Evolutionary conservation across 2,329 filamentous ascomycete species (phyloP), one percentile per base, ranked within the genome.

Genomic region (Dichotomopilus funicola): DNA sequence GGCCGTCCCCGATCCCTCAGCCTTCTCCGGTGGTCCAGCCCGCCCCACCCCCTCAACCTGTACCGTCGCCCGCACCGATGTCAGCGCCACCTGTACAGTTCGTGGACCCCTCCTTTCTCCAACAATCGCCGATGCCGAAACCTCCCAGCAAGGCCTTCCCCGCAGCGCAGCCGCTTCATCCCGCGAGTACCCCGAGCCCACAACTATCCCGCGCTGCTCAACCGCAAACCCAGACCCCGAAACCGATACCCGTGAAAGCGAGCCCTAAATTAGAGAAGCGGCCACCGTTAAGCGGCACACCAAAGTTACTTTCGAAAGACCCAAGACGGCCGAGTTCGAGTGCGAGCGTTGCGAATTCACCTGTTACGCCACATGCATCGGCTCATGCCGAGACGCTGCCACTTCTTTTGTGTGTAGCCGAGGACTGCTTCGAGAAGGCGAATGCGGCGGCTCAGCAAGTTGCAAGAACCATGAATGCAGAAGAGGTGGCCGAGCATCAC

Each of bases 401-500:
- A 2, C 72, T 91, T 7, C 74, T 91, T 55, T 74, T 89, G 6
- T 80, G 80, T n/a, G 76, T 90, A 11, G 87, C 87, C 2, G 87
- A 92, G 63, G 87, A 92, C 61, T 90, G 88, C 63, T 82, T 91
- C 51, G 73, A 74, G 33, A 84, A 83, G 52, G 88, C 88, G 12
- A 81, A 85, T 57, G 69, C 70, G 1, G 75, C 82, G 56, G 77
- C 77, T 1, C 71, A 76, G 3, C 63, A 71, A 1, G 69, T 83
- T 2, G 77, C 79, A 13, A 71, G 72, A 13, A 73, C 77, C 2
- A 75, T 79, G 51, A 75, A 79, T 53, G 70, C 78, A 52, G 68
- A 71, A 38, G 74, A 78, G 41, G 67, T 88, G 7, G 75, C 81
- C n/a, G 77, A 84, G 59, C 91, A 91, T 64, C 82, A 89, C 62